Conservation (phyloP, 768 basidiomycete species). For the Scleroderma citrinum region DNA sequence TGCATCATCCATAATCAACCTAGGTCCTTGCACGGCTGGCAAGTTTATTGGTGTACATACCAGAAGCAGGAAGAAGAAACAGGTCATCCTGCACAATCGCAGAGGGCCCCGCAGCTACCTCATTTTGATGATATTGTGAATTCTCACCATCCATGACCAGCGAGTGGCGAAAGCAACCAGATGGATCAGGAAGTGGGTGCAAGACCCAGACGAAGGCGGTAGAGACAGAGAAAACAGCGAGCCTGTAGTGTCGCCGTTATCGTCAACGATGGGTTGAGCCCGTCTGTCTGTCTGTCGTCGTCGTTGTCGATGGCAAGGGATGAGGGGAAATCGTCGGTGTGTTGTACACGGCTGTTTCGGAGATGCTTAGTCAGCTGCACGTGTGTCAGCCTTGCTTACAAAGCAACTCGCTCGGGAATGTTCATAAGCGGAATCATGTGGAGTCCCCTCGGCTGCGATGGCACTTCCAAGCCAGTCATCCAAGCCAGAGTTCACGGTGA, state of each 20-base stretch:
- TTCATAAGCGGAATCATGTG: too few species aligned
- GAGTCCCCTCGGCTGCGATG: too few species aligned
- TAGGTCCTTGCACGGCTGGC: neutral
- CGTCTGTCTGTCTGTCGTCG: constrained; percentile 16
- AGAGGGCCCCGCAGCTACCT: constrained; percentile 65
- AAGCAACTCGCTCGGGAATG: neutral
- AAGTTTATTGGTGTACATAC: constrained; percentile 19
- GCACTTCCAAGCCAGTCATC: neutral
- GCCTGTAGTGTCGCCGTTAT: constrained; percentile 15
- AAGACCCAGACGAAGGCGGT: constrained; percentile 13
- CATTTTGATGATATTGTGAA: constrained; percentile 29
- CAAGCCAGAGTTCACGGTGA: constrained; percentile 28
- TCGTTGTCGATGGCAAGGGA: constrained; percentile 31
- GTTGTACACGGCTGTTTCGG: constrained; percentile 20
- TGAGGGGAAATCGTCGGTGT: constrained; percentile 30
- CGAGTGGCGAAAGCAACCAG: constrained; percentile 9
- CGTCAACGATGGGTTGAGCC: constrained; percentile 25
- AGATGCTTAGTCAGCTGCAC: constrained; percentile 24
- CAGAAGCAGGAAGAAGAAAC: constrained; percentile 27
- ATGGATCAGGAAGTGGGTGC: constrained; percentile 18
- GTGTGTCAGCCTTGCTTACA: constrained; percentile 10
- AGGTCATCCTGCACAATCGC: constrained; percentile 22
- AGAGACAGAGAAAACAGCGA: neutral
- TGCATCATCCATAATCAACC: constrained; percentile 14
- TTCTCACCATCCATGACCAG: constrained; percentile 27